Evolutionary conservation across 2,329 filamentous ascomycete species (phyloP).

Genomic region (Chaetomiaceae sp.): DNA sequence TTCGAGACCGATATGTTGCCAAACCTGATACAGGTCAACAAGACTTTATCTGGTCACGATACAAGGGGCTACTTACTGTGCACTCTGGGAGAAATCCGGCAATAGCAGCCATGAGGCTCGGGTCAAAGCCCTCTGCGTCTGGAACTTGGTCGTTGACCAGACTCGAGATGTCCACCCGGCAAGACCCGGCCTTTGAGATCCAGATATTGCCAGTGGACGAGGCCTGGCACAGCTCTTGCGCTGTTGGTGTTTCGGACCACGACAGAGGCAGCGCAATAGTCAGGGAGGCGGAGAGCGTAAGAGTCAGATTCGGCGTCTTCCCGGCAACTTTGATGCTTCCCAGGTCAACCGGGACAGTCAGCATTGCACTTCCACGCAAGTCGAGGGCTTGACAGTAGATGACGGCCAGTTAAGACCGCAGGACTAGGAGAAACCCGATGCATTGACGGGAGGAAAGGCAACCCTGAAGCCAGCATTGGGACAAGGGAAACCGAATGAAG

Average conservation of each 20-base stretch:
- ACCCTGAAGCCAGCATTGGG: too few species aligned
- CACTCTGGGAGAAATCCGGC: slow-evolving; percentile 14
- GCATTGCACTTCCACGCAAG: slow-evolving; percentile 14
- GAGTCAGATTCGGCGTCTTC: slow-evolving; percentile 14
- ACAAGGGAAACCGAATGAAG: too few species aligned
- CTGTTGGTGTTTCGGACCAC: slow-evolving; percentile 1
- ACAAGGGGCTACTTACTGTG: slow-evolving; percentile 11
- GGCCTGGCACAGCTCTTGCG: slow-evolving; percentile 12
- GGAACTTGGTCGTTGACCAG: slow-evolving; percentile 13
- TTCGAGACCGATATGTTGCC: slow-evolving; percentile 23
- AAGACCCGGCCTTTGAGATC: slow-evolving; percentile 25
- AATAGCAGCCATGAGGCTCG: slow-evolving; percentile 6
- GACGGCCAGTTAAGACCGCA: background rate
- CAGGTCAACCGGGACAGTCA: slow-evolving; percentile 13
- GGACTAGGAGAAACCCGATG: slow-evolving; percentile 8
- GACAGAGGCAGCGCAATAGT: slow-evolving; percentile 8
- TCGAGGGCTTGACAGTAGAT: background rate
- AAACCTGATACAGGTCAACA: slow-evolving; percentile 18
- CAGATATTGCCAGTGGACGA: slow-evolving; percentile 19
- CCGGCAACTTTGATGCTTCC: slow-evolving; percentile 20
- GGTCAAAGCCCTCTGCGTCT: background rate
- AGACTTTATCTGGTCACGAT: background rate
- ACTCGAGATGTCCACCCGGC: slow-evolving; percentile 20
- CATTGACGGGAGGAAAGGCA: background rate
- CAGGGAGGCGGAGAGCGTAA: slow-evolving; percentile 19